These are phyloP conservation scores for Blastobotrys robertii DNA, from an alignment of 805 yeast species.

Conservation along the genomic window DNA sequence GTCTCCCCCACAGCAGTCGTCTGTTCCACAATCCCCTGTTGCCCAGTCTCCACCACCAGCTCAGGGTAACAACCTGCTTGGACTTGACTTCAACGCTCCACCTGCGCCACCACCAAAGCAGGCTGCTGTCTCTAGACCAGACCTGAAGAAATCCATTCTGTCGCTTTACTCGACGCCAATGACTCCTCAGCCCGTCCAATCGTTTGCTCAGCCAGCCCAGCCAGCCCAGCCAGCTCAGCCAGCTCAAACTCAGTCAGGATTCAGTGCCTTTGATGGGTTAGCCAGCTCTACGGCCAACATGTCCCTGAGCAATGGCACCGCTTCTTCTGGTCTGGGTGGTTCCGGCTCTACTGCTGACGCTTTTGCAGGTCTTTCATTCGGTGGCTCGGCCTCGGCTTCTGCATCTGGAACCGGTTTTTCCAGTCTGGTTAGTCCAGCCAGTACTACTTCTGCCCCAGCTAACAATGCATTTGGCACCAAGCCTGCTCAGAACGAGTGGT, in stretches of 20 bases:
- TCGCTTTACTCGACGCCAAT: slow-evolving; percentile 47
- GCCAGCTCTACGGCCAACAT: slow-evolving; percentile 9
- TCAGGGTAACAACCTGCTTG: slow-evolving; percentile 13
- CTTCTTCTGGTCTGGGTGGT: slow-evolving; percentile 1
- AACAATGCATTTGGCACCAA: slow-evolving; percentile 1
- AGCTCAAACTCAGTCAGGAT: slow-evolving; percentile 2
- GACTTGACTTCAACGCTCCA: slow-evolving; percentile 19
- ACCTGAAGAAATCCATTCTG: slow-evolving; percentile 82
- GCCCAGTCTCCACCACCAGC: slow-evolving; percentile 7
- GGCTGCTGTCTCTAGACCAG: slow-evolving; percentile 47
- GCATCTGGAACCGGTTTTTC: slow-evolving; percentile 8
- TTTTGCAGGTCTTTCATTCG: slow-evolving; percentile 1
- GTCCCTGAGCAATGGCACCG: slow-evolving; percentile 10
- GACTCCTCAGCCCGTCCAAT: slow-evolving; percentile 4
- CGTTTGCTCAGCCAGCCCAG: slow-evolving; percentile 4
- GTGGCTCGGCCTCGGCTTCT: slow-evolving; percentile 3
- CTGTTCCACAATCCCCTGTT: slow-evolving; percentile 5
- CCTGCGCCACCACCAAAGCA: slow-evolving; percentile 8
- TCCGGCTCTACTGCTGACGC: slow-evolving; percentile 2
- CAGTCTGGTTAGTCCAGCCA: slow-evolving; percentile 6
- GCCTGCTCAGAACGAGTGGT: slow-evolving; percentile 1
- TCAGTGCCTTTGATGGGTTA: slow-evolving; percentile 9
- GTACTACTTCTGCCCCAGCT: slow-evolving; percentile 10
- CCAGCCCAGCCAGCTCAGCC: slow-evolving; percentile 5
- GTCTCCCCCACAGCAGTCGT: slow-evolving; percentile 1